These are phyloP conservation scores for Ophiostoma ulmi DNA, from an alignment of 2,329 filamentous ascomycete genomes.

Conservation along the genomic window DNA sequence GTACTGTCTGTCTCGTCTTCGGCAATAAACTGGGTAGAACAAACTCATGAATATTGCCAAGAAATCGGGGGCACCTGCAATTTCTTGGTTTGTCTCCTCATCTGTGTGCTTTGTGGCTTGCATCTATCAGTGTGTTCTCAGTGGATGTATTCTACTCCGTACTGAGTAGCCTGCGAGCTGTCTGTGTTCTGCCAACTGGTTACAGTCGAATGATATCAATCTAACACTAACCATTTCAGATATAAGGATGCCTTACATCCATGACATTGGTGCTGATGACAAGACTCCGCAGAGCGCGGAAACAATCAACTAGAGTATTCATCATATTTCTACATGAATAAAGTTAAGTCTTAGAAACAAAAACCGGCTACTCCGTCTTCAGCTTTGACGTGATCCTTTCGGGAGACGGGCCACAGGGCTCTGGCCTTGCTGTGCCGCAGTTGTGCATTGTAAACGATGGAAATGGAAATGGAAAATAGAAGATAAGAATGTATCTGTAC, in stretches of 20 bases:
- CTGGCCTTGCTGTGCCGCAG: slow-evolving; percentile 12
- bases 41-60: not conserved
- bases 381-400: not conserved
- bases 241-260: too few species aligned
- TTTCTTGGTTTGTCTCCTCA: not conserved
- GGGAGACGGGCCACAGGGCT: not conserved
- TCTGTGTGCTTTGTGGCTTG: not conserved
- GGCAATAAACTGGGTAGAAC: slow-evolving; percentile 1
- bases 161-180: too few species aligned
- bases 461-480: too few species aligned
- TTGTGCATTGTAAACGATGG: not conserved
- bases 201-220: too few species aligned
- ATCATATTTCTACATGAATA: not conserved
- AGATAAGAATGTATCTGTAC: too few species aligned
- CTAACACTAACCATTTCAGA: too few species aligned
- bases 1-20: not conserved
- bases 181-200: too few species aligned
- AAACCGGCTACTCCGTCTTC: not conserved
- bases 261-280: too few species aligned
- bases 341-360: not conserved
- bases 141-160: too few species aligned
- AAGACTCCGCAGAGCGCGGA: not conserved
- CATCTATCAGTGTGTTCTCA: not conserved
- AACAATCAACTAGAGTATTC: not conserved
- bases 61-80: not conserved